Conservation (phyloP, 768 basidiomycete species). For the Ramaria sp. region DNA sequence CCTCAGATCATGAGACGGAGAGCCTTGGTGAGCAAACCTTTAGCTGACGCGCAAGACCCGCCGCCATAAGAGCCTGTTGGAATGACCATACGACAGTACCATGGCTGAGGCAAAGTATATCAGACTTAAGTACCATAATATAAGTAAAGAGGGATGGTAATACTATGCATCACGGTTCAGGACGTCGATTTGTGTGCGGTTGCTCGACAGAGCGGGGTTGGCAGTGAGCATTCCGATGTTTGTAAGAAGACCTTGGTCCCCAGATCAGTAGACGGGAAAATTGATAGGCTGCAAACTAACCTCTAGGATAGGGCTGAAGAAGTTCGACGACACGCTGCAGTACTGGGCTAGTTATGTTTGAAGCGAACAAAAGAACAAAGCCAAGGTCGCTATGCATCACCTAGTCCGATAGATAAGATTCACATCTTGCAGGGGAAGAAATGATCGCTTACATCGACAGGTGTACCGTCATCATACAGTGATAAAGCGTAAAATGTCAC, state of each 20-base stretch:
- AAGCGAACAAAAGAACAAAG: conserved; percentile 29
- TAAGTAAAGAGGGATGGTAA: conserved; percentile 22
- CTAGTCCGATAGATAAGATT: conserved; percentile 11
- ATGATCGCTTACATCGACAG: conserved; percentile 25
- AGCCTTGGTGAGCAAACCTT: conserved; percentile 12
- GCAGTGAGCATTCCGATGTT: conserved; percentile 36
- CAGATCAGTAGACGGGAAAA: neutral
- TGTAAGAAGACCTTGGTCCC: conserved; percentile 27
- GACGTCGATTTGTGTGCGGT: conserved; percentile 28
- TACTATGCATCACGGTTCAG: conserved; percentile 27
- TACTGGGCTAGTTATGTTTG: conserved; percentile 26
- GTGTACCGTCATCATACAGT: conserved; percentile 25
- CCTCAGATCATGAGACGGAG: neutral
- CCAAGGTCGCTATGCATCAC: conserved; percentile 33
- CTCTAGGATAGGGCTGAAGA: conserved; percentile 32
- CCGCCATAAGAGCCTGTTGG: conserved; percentile 36
- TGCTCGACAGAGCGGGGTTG: conserved; percentile 34
- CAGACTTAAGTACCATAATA: neutral
- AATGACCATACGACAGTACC: conserved; percentile 20
- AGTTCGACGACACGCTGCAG: conserved; percentile 28
- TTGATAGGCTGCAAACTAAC: conserved; percentile 11
- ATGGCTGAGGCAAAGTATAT: neutral
- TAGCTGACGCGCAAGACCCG: conserved; percentile 29
- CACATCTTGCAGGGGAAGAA: neutral
- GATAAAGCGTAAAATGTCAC: conserved; percentile 31